Base-by-base conservation (phyloP, 495 filamentous ascomycete species). In the Trichoderma gamsii region DNA sequence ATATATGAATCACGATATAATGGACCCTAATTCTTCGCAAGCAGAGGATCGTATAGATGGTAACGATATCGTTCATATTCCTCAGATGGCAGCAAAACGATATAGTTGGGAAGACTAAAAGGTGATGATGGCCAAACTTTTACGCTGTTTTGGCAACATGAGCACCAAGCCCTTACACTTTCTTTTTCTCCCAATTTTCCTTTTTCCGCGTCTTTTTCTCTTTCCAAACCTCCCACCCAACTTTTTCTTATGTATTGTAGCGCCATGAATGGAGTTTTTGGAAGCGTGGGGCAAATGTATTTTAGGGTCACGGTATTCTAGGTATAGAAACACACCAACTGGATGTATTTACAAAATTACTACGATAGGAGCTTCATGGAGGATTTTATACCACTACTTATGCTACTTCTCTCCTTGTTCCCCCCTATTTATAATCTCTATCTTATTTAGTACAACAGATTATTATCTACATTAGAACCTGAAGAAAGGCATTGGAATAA, bases 51-150 rank as follows among this genome's bases (percentile, higher is more conserved):
- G 79, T 69, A 72, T 81, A 65, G 68, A 77, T 29, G 80, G 79
- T 0, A 74, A 71, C 15, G 83, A 84, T 64, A 69, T 85, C 27
- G 74, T 84, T 9, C 83, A 84, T 64, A 78, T 84, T 29, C 83
- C 83, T 8, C 80, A 84, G 66, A 75, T 79, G 38, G 82, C 82
- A 18, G 81, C 79, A 38, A 79, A 79, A 67, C 75, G 83, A 61
- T 85, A 82, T 67, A 82, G 80, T 67, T 85, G 82, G 82, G 83
- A 85, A 69, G 78, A 80, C 61, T 74, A 76, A 66, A 11, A 8
- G 49, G 8, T 9, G 7, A 61, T 29, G 4, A 16, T 61, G 1
- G 11, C 56, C 8, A 56, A 56, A 7, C 51, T 27, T 23, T 56
- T 16, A n/a, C 21, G 4, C 51, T 56, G n/a, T 1, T 7, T 23